phyloP scores from a whole-genome alignment of 768 basidiomycete genomes.

The Sporobolomyces pararoseus region DNA sequence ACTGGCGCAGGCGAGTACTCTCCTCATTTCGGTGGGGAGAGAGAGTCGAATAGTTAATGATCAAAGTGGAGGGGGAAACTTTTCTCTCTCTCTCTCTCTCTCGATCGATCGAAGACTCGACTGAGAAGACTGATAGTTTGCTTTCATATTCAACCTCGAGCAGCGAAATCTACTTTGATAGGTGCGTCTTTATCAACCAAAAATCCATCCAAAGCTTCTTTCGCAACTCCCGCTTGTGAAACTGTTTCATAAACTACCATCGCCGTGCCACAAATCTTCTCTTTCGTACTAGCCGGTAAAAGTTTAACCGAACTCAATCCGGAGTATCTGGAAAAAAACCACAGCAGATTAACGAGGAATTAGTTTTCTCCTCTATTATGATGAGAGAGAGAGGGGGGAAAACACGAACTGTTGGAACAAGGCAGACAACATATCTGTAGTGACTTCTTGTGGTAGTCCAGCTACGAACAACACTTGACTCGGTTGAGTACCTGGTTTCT shows the following conservation, averaged over 20 bases:
- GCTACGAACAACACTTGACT: conserved; percentile 63
- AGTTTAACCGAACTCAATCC: conserved; percentile 73
- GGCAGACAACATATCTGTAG: conserved; percentile 76
- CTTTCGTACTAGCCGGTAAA: conserved; percentile 51
- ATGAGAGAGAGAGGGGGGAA: background rate
- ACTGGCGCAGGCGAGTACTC: background rate
- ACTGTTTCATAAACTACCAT: conserved; percentile 72
- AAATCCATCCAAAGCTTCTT: conserved; percentile 78
- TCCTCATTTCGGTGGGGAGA: background rate
- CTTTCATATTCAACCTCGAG: conserved; percentile 6
- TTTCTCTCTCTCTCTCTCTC: background rate
- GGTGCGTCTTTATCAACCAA: conserved; percentile 78
- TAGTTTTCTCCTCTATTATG: background rate
- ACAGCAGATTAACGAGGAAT: conserved; percentile 16
- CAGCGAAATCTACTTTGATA: conserved; percentile 69
- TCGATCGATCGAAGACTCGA: conserved; percentile 1
- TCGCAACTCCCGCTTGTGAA: conserved; percentile 70
- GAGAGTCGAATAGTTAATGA: background rate
- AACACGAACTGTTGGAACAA: conserved; percentile 84
- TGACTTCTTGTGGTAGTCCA: conserved; percentile 86
- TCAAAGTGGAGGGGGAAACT: conserved; percentile 3
- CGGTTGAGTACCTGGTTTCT: conserved; percentile 50
- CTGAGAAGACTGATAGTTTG: no score
- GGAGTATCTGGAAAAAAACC: no score
- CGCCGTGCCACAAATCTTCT: conserved; percentile 66